Conservation (phyloP, 1,284 basidiomycete genomes). For the Ustilago vetiveriae region DNA sequence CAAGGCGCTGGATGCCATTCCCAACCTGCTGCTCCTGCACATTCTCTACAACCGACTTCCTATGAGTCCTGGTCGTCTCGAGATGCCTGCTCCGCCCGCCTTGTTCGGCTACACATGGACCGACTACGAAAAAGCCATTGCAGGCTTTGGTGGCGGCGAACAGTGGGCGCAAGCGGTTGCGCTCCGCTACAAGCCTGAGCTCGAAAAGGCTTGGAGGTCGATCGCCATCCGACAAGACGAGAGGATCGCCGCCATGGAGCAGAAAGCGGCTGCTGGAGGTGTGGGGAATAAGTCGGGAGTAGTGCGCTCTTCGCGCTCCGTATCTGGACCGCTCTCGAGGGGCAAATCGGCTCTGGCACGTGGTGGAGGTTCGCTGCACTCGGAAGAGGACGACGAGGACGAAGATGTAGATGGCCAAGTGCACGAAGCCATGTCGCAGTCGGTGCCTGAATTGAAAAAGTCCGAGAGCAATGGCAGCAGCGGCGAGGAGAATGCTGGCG, state of each 20-base stretch:
- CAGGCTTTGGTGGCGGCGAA: conserved; percentile 59
- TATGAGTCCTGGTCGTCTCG: conserved; percentile 27
- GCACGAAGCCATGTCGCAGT: conserved; percentile 55
- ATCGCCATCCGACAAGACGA: conserved; percentile 24
- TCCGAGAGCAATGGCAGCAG: conserved; percentile 1
- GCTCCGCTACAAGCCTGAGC: conserved; percentile 51
- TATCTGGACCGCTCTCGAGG: conserved; percentile 20
- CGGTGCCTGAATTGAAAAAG: conserved; percentile 54
- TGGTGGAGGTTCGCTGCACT: conserved; percentile 21
- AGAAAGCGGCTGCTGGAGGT: conserved; percentile 1
- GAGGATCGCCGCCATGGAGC: conserved; percentile 21
- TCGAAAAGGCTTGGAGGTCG: conserved; percentile 40
- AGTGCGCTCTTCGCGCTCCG: conserved; percentile 13
- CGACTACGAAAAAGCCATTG: conserved; percentile 61
- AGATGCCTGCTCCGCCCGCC: conserved; percentile 56
- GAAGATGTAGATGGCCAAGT: conserved; percentile 18
- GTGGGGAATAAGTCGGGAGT: conserved; percentile 17
- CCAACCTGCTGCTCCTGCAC: conserved; percentile 59
- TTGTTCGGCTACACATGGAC: conserved; percentile 59
- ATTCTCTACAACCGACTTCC: conserved; percentile 62
- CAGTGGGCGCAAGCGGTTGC: conserved; percentile 57
- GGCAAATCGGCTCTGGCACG: conserved; percentile 24
- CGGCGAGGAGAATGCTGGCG: conserved; percentile 12
- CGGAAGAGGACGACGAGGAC: conserved; percentile 27
- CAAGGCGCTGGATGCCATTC: conserved; percentile 59